Conservation (phyloP, 352 stramenopile species). For the Phytopythium boreale region DNA sequence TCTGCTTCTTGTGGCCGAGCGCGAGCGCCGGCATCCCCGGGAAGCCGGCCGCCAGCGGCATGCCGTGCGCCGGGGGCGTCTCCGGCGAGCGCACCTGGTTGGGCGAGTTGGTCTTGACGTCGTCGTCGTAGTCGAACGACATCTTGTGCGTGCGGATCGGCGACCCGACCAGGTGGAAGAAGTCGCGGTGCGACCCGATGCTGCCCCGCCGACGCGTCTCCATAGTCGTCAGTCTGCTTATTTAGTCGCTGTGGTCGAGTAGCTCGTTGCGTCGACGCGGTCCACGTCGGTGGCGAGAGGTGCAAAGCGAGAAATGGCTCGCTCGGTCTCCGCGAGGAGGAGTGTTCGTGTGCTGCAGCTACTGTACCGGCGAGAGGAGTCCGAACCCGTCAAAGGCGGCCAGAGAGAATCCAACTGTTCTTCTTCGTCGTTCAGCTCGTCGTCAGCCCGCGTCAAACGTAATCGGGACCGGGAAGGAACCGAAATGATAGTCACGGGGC, state of each 20-base stretch:
- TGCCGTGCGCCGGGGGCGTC: constrained; percentile 12
- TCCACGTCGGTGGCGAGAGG: background rate
- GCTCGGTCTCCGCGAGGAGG: background rate
- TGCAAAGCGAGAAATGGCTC: constrained; percentile 1
- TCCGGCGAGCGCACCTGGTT: constrained; percentile 33
- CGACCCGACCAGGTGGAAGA: constrained; percentile 77
- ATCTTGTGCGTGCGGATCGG: constrained; percentile 67
- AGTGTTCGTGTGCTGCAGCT: background rate
- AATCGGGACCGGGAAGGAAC: constrained; percentile 7
- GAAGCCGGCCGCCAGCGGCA: constrained; percentile 14
- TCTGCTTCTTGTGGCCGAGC: constrained; percentile 27
- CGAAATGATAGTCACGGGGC: constrained; percentile 8
- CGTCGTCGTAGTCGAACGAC: constrained; percentile 39
- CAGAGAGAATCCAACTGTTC: constrained; percentile 7
- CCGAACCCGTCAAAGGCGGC: background rate
- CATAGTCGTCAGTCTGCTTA: background rate
- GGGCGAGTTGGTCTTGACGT: constrained; percentile 27
- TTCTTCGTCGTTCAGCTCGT: background rate
- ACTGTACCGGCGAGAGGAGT: background rate
- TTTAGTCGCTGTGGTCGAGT: background rate
- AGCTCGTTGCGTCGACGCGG: background rate
- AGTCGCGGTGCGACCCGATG: constrained; percentile 30
- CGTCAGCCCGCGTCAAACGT: constrained; percentile 1
- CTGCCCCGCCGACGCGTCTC: constrained; percentile 16
- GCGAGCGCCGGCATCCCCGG: constrained; percentile 17